These are phyloP conservation scores for Diplodia intermedia DNA, from an alignment of 2,329 filamentous ascomycete species.

Conservation along the genomic window DNA sequence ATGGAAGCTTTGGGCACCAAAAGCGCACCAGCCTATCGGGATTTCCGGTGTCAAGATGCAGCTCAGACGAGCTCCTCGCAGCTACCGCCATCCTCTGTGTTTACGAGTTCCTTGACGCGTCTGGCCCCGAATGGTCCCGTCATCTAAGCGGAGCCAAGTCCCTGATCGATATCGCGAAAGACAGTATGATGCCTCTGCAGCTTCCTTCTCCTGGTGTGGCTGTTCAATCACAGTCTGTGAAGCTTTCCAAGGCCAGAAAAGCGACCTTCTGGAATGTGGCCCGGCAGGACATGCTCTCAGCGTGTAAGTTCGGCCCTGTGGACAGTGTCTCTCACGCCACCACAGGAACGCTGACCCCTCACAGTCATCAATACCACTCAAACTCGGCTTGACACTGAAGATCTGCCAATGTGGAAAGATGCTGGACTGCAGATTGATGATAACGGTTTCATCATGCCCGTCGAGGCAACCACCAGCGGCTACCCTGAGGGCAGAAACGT, in stretches of 20 bases:
- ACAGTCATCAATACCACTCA: conserved; percentile 65
- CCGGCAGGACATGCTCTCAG: conserved; percentile 69
- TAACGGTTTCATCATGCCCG: conserved; percentile 58
- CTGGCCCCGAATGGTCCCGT: conserved; percentile 66
- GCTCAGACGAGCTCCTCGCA: conserved; percentile 67
- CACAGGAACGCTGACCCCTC: background rate
- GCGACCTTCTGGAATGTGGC: conserved; percentile 74
- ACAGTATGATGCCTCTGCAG: conserved; percentile 56
- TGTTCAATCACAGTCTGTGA: conserved; percentile 37
- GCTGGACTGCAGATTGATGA: conserved; percentile 66
- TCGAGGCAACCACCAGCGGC: conserved; percentile 48
- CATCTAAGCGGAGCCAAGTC: conserved; percentile 72
- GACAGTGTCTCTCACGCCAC: too few relatives aligned
- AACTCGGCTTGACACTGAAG: conserved; percentile 67
- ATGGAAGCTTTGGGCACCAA: conserved; percentile 36
- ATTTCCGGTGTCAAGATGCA: conserved; percentile 49
- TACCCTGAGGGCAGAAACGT: conserved; percentile 55
- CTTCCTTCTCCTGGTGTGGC: conserved; percentile 49
- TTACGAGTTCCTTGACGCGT: conserved; percentile 72
- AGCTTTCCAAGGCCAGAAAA: conserved; percentile 60
- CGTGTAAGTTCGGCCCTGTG: conserved; percentile 54
- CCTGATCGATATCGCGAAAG: conserved; percentile 63
- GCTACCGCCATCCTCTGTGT: conserved; percentile 71
- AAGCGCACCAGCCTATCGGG: conserved; percentile 55
- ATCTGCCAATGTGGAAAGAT: conserved; percentile 68